Base-by-base conservation (phyloP, 2,329 filamentous ascomycete species). In the Neofusicoccum ribis region DNA sequence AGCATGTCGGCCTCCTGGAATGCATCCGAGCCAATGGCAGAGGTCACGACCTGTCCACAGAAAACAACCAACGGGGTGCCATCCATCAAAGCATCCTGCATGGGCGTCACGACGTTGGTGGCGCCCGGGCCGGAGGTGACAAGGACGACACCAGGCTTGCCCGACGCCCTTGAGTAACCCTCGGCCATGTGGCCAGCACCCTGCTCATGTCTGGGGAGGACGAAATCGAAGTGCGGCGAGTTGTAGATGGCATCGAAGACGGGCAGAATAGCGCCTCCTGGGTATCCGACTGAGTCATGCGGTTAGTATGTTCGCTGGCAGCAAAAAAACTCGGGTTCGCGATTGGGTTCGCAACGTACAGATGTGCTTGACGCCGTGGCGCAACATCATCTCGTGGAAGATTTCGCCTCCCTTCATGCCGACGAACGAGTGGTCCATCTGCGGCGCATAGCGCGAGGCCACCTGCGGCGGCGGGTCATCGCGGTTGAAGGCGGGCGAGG, bases 221-320 rank as follows among this genome's bases (percentile, higher is more conserved):
- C 88, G 76, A 99, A 98, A 68, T 97, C 89, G 82, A 98, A 97
- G 80, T 97, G 91, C 83, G 91, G 89, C 65, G 94, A 98, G 83
- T 97, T 97, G 86, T 96, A 96, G 77, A 99, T 98, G 74, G 95
- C 95, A 79, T 99, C 95, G 83, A 97, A 98, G 49, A 98, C 94
- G 72, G 95, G 95, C 41, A 98, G 89, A 80, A 98, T 98, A 70
- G 95, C 93, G 76, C 95, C 94, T 73, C 94, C 94, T 70, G 94
- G 92, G 81, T 98, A 98, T 44, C 82, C 82, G 68, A 84, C 82
- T 84, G 73, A 65, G 63, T 65, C 46, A 59, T 54, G 37, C 2
- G 12, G 43, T 65, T 41, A 60, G 63, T 34, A 17, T 34, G 20
- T 17, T 34, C 14, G 39, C 41, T 59, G 37, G 54, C 52, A 41